These are phyloP conservation scores for Geotrichum aggregatum DNA, from an alignment of 1,139 yeast species.

Conservation along the genomic window DNA sequence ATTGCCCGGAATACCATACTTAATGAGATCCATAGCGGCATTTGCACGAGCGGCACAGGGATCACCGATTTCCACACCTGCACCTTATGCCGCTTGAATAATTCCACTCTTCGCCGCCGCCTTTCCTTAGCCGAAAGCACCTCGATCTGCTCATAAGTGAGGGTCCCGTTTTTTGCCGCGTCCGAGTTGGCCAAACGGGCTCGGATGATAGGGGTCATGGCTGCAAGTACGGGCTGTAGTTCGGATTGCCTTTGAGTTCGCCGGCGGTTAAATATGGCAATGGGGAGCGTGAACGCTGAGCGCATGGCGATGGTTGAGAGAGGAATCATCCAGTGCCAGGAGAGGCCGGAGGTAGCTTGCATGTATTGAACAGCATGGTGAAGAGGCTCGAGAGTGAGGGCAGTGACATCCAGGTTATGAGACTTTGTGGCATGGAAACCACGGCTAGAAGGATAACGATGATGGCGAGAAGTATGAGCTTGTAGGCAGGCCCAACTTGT, in stretches of 20 bases:
- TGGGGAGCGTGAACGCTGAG: slow-evolving; percentile 70
- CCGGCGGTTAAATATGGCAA: slow-evolving; percentile 67
- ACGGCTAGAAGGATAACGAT: not conserved
- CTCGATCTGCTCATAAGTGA: slow-evolving; percentile 73
- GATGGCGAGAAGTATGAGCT: not conserved
- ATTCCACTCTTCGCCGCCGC: slow-evolving; percentile 62
- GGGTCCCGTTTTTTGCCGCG: slow-evolving; percentile 41
- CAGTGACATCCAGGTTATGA: slow-evolving; percentile 19
- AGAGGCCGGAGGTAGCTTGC: slow-evolving; percentile 50
- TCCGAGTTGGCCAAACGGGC: slow-evolving; percentile 58
- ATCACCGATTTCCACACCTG: slow-evolving; percentile 76
- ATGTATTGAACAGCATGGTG: slow-evolving; percentile 29
- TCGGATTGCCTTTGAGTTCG: slow-evolving; percentile 67
- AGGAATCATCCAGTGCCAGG: slow-evolving; percentile 86
- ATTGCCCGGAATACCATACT: slow-evolving; percentile 71
- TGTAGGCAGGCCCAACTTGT: not conserved
- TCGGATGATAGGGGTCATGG: slow-evolving; percentile 71
- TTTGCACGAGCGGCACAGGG: slow-evolving; percentile 67
- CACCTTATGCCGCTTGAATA: slow-evolving; percentile 63
- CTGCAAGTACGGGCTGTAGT: slow-evolving; percentile 57
- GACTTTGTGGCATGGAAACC: slow-evolving; percentile 20
- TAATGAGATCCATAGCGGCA: slow-evolving; percentile 84
- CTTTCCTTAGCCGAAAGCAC: slow-evolving; percentile 73
- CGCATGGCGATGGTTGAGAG: slow-evolving; percentile 56
- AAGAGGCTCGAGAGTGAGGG: slow-evolving; percentile 27